Base-by-base conservation (phyloP, 768 basidiomycete species). In the Macrocybe gigantea region DNA sequence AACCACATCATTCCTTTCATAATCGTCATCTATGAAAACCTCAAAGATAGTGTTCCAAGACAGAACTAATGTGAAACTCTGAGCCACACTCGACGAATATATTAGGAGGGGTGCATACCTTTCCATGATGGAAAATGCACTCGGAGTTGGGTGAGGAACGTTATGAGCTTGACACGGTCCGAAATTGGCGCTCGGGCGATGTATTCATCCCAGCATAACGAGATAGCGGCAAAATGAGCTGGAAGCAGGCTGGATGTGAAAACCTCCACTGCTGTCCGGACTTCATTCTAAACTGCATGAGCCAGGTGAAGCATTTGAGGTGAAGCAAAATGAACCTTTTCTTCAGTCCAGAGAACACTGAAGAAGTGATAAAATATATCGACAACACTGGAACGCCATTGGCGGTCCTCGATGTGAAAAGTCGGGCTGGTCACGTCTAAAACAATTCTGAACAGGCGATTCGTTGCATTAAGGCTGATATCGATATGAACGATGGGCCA, bases 61-160 rank as follows among this genome's bases (percentile, higher is more conserved):
- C 9, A 88, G 60, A 33, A 86, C 85, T 88, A 48, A 7, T 22
- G 12, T 14, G 11, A 30, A 14, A 34, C 15, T 52, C 13, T 58
- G 48, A 22, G 22, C 22, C 22, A 22, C 22, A 22, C 22, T 22
- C 22, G 22, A 22, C 14, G 9, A 30, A 14, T 15, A 36, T n/a
- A 33, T 22, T n/a, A 22, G 29, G 10, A 13, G 22, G 10, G 15
- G 36, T 12, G 14, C 62, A 44, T 53, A 85, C 86, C 71, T 74
- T 70, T 69, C 87, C 87, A 89, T 10, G 53, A 60, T 12, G 83
- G 75, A 61, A 88, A 83, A 63, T 85, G 76, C 0, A 83, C 70
- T n/a, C 71, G 79, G 30, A 90, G 71, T 55, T 83, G 84, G 31
- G 79, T 72, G 12, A 88, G 66, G 63, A 88, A 89, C 7, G 73